Conservation (phyloP, 2,329 filamentous ascomycete genomes). For the Exophiala sp. region DNA sequence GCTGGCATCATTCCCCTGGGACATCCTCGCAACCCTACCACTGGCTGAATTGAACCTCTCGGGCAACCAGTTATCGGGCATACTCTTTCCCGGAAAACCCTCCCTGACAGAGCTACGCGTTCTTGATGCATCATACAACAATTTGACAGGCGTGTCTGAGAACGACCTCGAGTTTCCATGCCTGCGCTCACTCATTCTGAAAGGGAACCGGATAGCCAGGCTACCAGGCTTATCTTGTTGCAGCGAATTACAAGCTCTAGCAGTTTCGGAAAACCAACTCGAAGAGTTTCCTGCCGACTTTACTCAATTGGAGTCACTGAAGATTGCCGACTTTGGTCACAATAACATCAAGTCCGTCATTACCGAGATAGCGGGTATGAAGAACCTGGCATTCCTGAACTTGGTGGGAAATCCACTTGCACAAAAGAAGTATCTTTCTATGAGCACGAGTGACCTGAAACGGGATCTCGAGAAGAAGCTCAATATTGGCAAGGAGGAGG, state of each 20-base stretch:
- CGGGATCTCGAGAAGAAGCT: slow-evolving; percentile 18
- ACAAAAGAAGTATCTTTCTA: slow-evolving; percentile 79
- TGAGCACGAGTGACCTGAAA: slow-evolving; percentile 53
- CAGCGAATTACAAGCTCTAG: slow-evolving; percentile 62
- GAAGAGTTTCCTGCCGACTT: slow-evolving; percentile 73
- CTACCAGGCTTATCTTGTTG: slow-evolving; percentile 75
- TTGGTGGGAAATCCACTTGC: slow-evolving; percentile 86
- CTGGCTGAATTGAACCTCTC: slow-evolving; percentile 66
- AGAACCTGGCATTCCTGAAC: slow-evolving; percentile 68
- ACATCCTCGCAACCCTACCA: slow-evolving; percentile 10
- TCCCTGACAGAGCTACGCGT: slow-evolving; percentile 70
- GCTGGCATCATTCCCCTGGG: slow-evolving; percentile 62
- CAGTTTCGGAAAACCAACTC: slow-evolving; percentile 79
- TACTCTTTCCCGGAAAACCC: slow-evolving; percentile 31
- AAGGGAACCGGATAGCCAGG: slow-evolving; percentile 70
- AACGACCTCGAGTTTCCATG: slow-evolving; percentile 63
- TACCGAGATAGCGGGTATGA: slow-evolving; percentile 74
- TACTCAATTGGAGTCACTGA: slow-evolving; percentile 62
- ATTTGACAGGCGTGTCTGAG: slow-evolving; percentile 55
- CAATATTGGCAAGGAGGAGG: neutral
- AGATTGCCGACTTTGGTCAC: slow-evolving; percentile 75
- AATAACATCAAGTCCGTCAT: slow-evolving; percentile 79
- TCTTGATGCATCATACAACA: slow-evolving; percentile 75
- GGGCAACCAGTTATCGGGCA: slow-evolving; percentile 65
- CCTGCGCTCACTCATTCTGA: slow-evolving; percentile 71